Evolutionary conservation across 208 protist genomes (phyloP).

Genomic region (Crithidia thermophila): DNA sequence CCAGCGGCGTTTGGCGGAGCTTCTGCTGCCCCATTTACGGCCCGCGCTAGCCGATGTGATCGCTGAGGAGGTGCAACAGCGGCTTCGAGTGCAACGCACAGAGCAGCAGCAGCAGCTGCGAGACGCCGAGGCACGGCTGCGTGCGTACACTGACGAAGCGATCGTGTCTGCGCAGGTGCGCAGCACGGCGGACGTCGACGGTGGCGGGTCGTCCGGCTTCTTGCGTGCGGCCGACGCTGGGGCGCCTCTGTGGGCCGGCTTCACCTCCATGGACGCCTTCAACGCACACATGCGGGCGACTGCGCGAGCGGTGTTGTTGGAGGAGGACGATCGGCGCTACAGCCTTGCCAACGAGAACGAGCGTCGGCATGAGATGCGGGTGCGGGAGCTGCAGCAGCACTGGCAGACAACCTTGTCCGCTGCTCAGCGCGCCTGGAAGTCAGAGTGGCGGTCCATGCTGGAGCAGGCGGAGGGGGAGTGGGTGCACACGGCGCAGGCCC

Average conservation of each 20-base stretch:
- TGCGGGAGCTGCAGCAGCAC: slow-evolving; percentile 22
- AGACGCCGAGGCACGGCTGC: slow-evolving; percentile 19
- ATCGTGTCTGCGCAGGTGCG: background rate
- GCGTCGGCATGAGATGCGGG: slow-evolving; percentile 26
- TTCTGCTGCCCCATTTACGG: slow-evolving; percentile 31
- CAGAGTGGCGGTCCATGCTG: slow-evolving; percentile 22
- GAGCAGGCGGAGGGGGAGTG: slow-evolving; percentile 11
- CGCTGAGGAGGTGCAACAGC: slow-evolving; percentile 9
- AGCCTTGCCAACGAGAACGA: slow-evolving; percentile 28
- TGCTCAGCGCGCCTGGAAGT: slow-evolving; percentile 22
- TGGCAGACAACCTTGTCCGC: slow-evolving; percentile 29
- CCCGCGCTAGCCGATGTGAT: slow-evolving; percentile 17
- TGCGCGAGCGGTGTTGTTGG: slow-evolving; percentile 43
- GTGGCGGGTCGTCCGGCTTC: background rate
- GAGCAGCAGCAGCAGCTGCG: slow-evolving; percentile 19
- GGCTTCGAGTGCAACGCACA: background rate
- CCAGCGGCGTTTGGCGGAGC: slow-evolving; percentile 25
- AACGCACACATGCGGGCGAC: slow-evolving; percentile 56
- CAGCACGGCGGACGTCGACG: background rate
- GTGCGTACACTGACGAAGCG: slow-evolving; percentile 9
- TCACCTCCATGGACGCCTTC: slow-evolving; percentile 49
- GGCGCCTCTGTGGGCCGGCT: slow-evolving; percentile 10
- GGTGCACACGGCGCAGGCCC: slow-evolving; percentile 4
- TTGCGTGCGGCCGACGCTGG: background rate
- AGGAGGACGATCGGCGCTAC: slow-evolving; percentile 46